Percentiles rank a stretch among this genome's conserved stretches.
These are phyloP conservation scores for Syncephalastrum racemosum DNA, from an alignment of 371 early-diverging fungal genomes.

Conservation along the genomic window DNA sequence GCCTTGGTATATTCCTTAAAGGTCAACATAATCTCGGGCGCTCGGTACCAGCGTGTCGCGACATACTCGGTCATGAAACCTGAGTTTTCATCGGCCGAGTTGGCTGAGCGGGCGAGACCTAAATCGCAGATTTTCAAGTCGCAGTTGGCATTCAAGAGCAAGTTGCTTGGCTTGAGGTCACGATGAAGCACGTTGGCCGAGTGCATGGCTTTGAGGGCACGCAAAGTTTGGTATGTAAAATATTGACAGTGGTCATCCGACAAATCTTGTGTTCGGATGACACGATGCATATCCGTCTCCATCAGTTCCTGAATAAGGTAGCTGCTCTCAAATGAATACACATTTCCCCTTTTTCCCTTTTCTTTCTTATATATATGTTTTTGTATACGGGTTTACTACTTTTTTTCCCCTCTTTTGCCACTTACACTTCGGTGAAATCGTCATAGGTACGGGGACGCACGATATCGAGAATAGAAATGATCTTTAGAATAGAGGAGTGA, in stretches of 20 bases:
- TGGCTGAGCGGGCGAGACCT: constrained; percentile 90
- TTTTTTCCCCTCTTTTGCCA: background rate
- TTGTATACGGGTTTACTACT: background rate
- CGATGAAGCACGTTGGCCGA: constrained; percentile 97
- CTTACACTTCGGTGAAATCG: constrained; percentile 87
- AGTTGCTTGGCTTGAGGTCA: constrained; percentile 96
- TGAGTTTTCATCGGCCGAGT: constrained; percentile 82
- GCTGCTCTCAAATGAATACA: constrained; percentile 16
- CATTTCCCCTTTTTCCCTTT: too few relatives aligned
- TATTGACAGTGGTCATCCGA: constrained; percentile 98
- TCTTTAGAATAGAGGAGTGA: constrained; percentile 45
- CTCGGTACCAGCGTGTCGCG: constrained; percentile 98
- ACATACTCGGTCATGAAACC: constrained; percentile 98
- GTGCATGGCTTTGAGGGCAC: constrained; percentile 97
- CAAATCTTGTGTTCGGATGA: constrained; percentile 96
- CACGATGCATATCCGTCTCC: constrained; percentile 98
- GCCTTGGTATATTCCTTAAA: constrained; percentile 95
- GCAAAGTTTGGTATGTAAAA: constrained; percentile 96
- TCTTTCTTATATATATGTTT: background rate
- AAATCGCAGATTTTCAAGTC: constrained; percentile 95
- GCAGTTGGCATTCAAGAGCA: constrained; percentile 97
- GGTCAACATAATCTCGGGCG: constrained; percentile 98
- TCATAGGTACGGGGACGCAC: constrained; percentile 74
- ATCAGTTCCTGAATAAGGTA: constrained; percentile 85
- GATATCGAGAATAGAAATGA: constrained; percentile 89